Evolutionary conservation across 164 flowering plant genomes (phyloP).

Genomic region (Stephania japonica): DNA sequence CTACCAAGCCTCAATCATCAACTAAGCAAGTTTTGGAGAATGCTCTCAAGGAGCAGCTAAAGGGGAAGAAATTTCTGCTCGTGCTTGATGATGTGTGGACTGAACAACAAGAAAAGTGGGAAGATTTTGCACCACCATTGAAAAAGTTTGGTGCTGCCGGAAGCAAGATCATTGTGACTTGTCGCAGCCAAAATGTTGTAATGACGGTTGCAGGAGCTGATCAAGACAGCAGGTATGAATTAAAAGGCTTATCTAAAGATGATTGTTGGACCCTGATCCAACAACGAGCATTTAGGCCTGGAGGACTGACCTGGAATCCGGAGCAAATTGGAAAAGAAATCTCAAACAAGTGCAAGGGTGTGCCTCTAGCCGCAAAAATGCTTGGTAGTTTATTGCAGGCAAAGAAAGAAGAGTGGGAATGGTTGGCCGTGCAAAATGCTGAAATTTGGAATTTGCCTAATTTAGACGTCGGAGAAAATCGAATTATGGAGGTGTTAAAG

Average conservation of each 20-base stretch:
- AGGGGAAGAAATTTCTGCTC: too few species aligned
- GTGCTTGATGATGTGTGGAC: too few species aligned
- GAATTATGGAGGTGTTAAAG: neutral
- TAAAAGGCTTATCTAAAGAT: neutral
- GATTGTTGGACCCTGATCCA: neutral
- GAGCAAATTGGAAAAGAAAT: conserved; percentile 1
- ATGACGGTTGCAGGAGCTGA: too few species aligned
- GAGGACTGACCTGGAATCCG: too few species aligned
- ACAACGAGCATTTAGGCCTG: neutral
- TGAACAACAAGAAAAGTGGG: too few species aligned
- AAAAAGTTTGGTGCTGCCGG: too few species aligned
- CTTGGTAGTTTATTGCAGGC: neutral
- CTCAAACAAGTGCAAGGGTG: conserved; percentile 1
- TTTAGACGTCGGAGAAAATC: neutral
- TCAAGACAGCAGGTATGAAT: neutral
- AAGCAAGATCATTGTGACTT: too few species aligned
- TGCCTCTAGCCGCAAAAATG: neutral
- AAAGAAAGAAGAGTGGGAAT: neutral
- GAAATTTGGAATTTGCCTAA: neutral
- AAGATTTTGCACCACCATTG: too few species aligned
- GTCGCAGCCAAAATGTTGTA: too few species aligned
- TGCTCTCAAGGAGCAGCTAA: too few species aligned
- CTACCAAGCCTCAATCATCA: too few species aligned
- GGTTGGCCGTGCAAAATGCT: neutral
- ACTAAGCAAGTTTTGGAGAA: too few species aligned